phyloP scores from a whole-genome alignment of 768 basidiomycete species.

The Gyrodon lividus region DNA sequence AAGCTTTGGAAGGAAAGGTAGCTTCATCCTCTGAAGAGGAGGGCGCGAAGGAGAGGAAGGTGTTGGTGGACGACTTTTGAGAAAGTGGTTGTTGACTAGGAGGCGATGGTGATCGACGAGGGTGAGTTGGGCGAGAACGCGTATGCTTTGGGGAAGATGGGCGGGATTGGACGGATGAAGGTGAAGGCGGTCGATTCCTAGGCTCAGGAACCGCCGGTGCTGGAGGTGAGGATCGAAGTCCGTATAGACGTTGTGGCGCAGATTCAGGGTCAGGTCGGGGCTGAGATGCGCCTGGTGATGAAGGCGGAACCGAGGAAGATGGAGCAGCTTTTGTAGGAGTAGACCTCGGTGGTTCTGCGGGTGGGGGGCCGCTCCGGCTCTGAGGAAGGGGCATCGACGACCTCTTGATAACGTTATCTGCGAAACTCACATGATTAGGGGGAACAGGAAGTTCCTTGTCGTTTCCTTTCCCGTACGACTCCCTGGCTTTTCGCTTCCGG shows the following conservation, averaged over 20 bases:
- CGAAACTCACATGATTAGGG: constrained; percentile 11
- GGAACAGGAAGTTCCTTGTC: constrained; percentile 2
- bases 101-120: constrained; percentile 15
- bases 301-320: background rate
- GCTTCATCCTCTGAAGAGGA: constrained; percentile 20
- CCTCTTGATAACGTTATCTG: constrained; percentile 4
- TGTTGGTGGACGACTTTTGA: constrained; percentile 27
- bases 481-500: constrained; percentile 20
- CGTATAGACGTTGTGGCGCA: constrained; percentile 5
- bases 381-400: background rate
- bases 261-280: background rate
- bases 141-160: constrained; percentile 7
- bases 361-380: background rate
- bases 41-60: constrained; percentile 21
- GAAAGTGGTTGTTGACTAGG: constrained; percentile 17
- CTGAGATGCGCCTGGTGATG: background rate
- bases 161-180: background rate
- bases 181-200: background rate
- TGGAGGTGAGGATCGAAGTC: constrained; percentile 13
- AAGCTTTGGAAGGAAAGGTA: background rate
- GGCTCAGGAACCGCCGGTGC: background rate
- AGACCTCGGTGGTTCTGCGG: background rate
- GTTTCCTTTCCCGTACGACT: constrained; percentile 3
- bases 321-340: background rate
- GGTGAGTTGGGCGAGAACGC: constrained; percentile 19